Conservation (phyloP, 2,329 filamentous ascomycete genomes). For the Epichloe coenophiala region DNA sequence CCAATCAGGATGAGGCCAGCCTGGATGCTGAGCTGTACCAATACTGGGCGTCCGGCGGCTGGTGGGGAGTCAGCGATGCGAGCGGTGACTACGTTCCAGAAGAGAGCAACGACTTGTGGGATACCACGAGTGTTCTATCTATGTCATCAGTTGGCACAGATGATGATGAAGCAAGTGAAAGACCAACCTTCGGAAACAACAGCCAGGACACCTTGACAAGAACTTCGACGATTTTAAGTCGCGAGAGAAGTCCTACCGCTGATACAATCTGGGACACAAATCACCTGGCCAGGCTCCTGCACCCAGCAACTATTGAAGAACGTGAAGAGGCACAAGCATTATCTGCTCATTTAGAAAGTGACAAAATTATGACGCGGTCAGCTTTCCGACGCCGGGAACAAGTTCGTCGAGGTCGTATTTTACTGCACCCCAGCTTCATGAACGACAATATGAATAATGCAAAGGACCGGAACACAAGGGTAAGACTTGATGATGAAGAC, state of each 20-base stretch:
- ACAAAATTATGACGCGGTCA: constrained; percentile 67
- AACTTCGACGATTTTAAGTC: constrained; percentile 30
- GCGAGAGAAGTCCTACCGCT: constrained; percentile 42
- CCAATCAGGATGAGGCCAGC: constrained; percentile 42
- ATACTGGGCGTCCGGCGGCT: constrained; percentile 74
- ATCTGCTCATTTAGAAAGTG: constrained; percentile 61
- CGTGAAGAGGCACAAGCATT: constrained; percentile 69
- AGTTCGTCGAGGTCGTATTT: constrained; percentile 54
- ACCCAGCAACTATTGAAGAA: constrained; percentile 66
- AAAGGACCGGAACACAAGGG: constrained; percentile 21
- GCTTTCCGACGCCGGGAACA: constrained; percentile 57
- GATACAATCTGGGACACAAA: constrained; percentile 51
- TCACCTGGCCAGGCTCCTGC: constrained; percentile 66
- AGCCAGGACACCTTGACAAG: constrained; percentile 64
- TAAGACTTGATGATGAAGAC: constrained; percentile 46
- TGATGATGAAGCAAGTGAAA: constrained; percentile 26
- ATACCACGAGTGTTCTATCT: constrained; percentile 72
- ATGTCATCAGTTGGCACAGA: constrained; percentile 25
- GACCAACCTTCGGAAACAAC: constrained; percentile 34
- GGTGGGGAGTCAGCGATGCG: constrained; percentile 70
- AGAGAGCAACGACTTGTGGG: constrained; percentile 45
- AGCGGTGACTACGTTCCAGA: constrained; percentile 64
- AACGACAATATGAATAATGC: constrained; percentile 4
- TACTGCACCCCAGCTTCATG: constrained; percentile 18
- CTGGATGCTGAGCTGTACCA: constrained; percentile 65